Evolutionary conservation across 2,329 filamentous ascomycete species (phyloP).

Genomic region (Fusarium abutilonis): DNA sequence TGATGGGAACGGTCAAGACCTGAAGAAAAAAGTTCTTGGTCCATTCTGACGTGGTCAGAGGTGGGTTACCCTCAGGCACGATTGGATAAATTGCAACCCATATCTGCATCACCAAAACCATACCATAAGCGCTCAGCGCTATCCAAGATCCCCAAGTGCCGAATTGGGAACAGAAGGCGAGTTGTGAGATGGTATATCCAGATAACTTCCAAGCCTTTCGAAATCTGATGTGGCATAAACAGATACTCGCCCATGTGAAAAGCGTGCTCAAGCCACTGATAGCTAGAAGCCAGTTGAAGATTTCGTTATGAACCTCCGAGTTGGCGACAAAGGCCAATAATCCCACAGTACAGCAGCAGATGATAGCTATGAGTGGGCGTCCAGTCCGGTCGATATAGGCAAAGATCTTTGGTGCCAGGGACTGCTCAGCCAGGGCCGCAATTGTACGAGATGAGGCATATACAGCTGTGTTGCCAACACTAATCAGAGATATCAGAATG

Average conservation of each 20-base stretch:
- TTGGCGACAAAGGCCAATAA: slow-evolving; percentile 80
- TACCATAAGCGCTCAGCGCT: slow-evolving; percentile 77
- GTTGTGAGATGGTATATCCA: slow-evolving; percentile 74
- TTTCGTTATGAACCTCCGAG: slow-evolving; percentile 64
- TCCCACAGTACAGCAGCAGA: slow-evolving; percentile 71
- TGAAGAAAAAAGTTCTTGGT: slow-evolving; percentile 74
- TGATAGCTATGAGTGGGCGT: slow-evolving; percentile 78
- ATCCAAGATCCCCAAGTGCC: slow-evolving; percentile 85
- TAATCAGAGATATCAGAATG: slow-evolving; percentile 89
- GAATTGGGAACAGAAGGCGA: slow-evolving; percentile 82
- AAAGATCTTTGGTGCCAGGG: slow-evolving; percentile 78
- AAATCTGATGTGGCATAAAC: slow-evolving; percentile 88
- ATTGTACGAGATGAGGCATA: slow-evolving; percentile 80
- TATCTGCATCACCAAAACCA: slow-evolving; percentile 85
- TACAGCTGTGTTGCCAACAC: slow-evolving; percentile 89
- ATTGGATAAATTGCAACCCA: slow-evolving; percentile 86
- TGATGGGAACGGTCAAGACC: slow-evolving; percentile 74
- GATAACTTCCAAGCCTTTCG: slow-evolving; percentile 75
- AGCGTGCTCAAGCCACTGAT: slow-evolving; percentile 76
- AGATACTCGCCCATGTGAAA: slow-evolving; percentile 86
- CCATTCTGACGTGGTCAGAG: slow-evolving; percentile 51
- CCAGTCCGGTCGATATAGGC: slow-evolving; percentile 84
- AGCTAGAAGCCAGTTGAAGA: slow-evolving; percentile 84
- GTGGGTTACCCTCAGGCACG: not conserved
- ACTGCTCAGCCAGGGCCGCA: slow-evolving; percentile 63